Base-by-base conservation (phyloP, 1,284 basidiomycete species). In the Stereum hirsutum region DNA sequence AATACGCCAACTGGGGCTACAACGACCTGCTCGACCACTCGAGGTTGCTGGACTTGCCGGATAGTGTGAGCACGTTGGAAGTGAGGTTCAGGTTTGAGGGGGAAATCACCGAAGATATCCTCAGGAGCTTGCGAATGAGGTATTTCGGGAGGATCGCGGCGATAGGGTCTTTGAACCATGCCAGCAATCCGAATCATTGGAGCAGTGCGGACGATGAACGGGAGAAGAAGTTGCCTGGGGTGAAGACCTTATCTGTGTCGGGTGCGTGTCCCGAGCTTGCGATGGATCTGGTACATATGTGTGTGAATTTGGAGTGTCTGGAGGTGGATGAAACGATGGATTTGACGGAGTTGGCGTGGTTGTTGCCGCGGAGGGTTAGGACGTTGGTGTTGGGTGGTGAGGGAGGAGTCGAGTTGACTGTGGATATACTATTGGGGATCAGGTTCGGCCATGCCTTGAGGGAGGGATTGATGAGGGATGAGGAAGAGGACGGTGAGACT, bases 1-100 rank as follows among this genome's bases (percentile, higher is more conserved):
- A 47, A 30, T 68, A 64, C 53, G 48, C 47, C 42, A 57, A 64
- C 48, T 59, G 58, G 54, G 56, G 56, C 20, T 62, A 57, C 53
- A 57, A 57, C 42, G 58, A 62, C 50, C 40, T 62, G n/a, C 62
- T 64, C 52, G 55, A 58, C 26, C 56, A 60, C 21, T 52, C 54
- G 34, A 54, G 57, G 33, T 45, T 62, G 12, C 27, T 52, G 5
- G 43, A 54, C 17, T 52, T 66, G 30, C 65, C 64, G 2, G 11
- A 33, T 17, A 61, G 63, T 41, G 57, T 62, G 24, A 57, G 50
- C 15, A 48, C 55, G 37, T 54, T 65, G n/a, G 54, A 59, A 27
- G 40, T 65, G 30, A 44, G 47, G n/a, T 66, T 59, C 49, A 26
- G 47, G 15, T 55, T 53, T 50, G 48, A 42, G 36, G 36, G 33